Conservation (phyloP, 73 alveolate species). For the Blepharisma japonicum region DNA sequence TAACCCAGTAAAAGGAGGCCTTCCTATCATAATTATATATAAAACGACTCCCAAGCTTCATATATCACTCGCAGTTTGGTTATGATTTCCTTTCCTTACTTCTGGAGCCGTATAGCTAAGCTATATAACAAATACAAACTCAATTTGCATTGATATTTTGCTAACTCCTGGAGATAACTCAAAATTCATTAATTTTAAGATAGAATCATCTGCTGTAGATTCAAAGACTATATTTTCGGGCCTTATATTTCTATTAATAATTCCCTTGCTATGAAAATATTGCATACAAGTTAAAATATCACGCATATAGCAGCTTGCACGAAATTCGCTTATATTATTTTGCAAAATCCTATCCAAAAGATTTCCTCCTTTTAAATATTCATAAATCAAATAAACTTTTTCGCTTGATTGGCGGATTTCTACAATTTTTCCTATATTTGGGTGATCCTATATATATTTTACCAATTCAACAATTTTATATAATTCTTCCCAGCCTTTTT, state of each 20-base stretch:
- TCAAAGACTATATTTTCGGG: constrained; percentile 44
- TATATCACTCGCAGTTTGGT: neutral
- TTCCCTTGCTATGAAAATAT: constrained; percentile 36
- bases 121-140: neutral
- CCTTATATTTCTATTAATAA: constrained; percentile 47
- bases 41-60: constrained; percentile 16
- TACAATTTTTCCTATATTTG: constrained; percentile 66
- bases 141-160: neutral
- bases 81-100: neutral
- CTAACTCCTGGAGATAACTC: neutral
- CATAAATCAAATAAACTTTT: constrained; percentile 65
- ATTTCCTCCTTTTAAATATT: constrained; percentile 68
- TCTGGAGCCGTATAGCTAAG: constrained; percentile 1
- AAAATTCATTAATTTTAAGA: neutral
- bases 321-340: neutral
- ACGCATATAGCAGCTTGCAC: constrained; percentile 29
- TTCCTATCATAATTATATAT: neutral
- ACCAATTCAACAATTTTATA: neutral
- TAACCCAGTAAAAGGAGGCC: neutral
- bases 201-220: neutral
- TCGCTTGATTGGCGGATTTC: constrained; percentile 67
- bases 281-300: constrained; percentile 28
- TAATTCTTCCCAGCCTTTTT: neutral
- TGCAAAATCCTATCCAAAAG: constrained; percentile 46
- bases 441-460: constrained; percentile 53